A percentile compares a stretch with the other conserved stretches of the same genome.
phyloP scores from a whole-genome alignment of 2,329 filamentous ascomycete species.

The Fusarium secorum region DNA sequence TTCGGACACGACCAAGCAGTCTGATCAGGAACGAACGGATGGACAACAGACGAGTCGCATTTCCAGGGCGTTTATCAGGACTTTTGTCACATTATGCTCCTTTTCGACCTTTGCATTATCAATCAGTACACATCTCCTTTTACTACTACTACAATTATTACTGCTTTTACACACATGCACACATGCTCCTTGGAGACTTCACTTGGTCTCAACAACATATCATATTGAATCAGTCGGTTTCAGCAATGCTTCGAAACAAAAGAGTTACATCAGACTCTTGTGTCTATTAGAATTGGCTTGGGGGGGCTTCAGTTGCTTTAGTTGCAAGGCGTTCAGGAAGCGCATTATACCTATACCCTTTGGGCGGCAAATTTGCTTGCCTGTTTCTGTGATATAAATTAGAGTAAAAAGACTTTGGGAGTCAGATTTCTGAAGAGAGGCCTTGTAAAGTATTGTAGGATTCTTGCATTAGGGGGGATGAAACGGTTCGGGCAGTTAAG shows the following conservation, averaged over 20 bases:
- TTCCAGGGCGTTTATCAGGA: slow-evolving; percentile 35
- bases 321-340: slow-evolving; percentile 1
- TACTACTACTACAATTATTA: slow-evolving; percentile 39
- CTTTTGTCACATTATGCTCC: slow-evolving; percentile 28
- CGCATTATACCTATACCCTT: slow-evolving; percentile 12
- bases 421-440: neutral
- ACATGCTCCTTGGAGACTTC: slow-evolving; percentile 12
- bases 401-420: neutral
- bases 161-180: slow-evolving; percentile 25
- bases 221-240: neutral
- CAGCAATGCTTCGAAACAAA: neutral
- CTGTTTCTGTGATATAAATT: slow-evolving; percentile 7
- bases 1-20: slow-evolving; percentile 30
- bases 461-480: neutral
- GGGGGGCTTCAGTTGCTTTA: slow-evolving; percentile 1
- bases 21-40: slow-evolving; percentile 12
- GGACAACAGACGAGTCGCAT: slow-evolving; percentile 32
- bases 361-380: neutral
- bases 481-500: neutral
- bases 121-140: slow-evolving; percentile 36
- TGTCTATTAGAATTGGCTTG: neutral
- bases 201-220: slow-evolving; percentile 12
- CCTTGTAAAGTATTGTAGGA: slow-evolving; percentile 9
- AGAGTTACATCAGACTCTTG: neutral
- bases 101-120: slow-evolving; percentile 32